Evolutionary conservation across 495 filamentous ascomycete species (phyloP).

Genomic region (Hapsidospora chrysogenum): DNA sequence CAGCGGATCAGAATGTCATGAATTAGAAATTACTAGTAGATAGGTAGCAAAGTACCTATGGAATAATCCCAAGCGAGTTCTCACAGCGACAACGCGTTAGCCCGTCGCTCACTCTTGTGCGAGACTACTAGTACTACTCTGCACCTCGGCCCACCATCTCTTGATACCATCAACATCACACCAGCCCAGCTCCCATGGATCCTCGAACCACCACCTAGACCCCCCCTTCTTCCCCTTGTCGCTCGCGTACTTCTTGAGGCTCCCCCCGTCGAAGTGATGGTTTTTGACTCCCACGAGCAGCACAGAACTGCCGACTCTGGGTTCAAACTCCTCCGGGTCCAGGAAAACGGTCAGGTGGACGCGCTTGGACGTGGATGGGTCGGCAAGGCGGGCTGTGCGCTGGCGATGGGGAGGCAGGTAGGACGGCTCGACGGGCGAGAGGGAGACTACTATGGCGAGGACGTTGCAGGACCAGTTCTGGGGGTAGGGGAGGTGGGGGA

Average conservation of each 20-base stretch:
- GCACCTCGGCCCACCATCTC: constrained; percentile 21
- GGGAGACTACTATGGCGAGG: constrained; percentile 20
- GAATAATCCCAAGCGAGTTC: too few relatives aligned
- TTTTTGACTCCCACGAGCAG: constrained; percentile 29
- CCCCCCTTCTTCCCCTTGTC: constrained; percentile 13
- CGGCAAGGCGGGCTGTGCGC: constrained; percentile 21
- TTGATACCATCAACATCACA: constrained; percentile 20
- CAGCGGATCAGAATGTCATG: too few relatives aligned
- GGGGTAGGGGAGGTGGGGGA: constrained; percentile 26
- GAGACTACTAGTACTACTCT: too few relatives aligned
- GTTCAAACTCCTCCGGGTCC: constrained; percentile 22
- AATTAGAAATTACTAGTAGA: too few relatives aligned
- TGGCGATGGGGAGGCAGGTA: constrained; percentile 20
- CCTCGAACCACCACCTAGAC: constrained; percentile 24
- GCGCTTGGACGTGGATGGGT: constrained; percentile 23
- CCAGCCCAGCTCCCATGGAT: constrained; percentile 19
- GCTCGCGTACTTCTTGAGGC: constrained; percentile 28
- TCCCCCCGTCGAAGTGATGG: constrained; percentile 27
- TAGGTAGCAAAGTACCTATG: too few relatives aligned
- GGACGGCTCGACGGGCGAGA: constrained; percentile 20
- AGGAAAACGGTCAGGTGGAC: constrained; percentile 26
- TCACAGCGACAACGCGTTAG: too few relatives aligned
- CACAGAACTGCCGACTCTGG: constrained; percentile 21
- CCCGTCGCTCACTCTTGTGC: too few relatives aligned
- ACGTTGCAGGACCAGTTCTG: constrained; percentile 33